Conservation (phyloP, 805 yeast genomes). For the Starmerella powellii region DNA sequence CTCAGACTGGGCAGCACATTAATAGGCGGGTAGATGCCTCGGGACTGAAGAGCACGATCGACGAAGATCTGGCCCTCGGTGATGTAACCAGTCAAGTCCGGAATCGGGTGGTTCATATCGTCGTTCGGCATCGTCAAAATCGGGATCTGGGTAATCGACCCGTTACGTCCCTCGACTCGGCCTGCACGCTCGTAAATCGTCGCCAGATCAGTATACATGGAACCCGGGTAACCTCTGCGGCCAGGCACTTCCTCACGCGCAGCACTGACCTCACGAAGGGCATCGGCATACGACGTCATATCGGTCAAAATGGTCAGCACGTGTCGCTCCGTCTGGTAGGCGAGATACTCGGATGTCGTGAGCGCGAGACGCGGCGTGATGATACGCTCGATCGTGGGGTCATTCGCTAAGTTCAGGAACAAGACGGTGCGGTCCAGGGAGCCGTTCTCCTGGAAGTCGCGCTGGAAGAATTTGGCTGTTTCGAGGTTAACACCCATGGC, state of each 20-base stretch:
- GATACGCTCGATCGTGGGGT: constrained; percentile 98
- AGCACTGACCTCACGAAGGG: constrained; percentile 98
- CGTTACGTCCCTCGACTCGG: constrained; percentile 98
- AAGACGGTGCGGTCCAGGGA: constrained; percentile 94
- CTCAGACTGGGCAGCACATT: constrained; percentile 95
- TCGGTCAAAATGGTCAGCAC: constrained; percentile 95
- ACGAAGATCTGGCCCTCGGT: constrained; percentile 98
- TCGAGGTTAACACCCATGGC: constrained; percentile 99
- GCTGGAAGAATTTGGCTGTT: constrained; percentile 96
- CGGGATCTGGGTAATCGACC: constrained; percentile 98
- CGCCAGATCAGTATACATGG: constrained; percentile 98
- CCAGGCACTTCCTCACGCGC: constrained; percentile 99
- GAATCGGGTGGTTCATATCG: constrained; percentile 99
- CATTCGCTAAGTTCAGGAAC: constrained; percentile 95
- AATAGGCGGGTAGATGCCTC: constrained; percentile 98
- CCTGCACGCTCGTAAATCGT: constrained; percentile 99
- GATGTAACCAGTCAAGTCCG: constrained; percentile 98
- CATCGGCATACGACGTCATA: constrained; percentile 99
- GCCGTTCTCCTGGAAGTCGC: constrained; percentile 98
- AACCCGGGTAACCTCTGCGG: constrained; percentile 99
- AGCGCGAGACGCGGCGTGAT: constrained; percentile 98
- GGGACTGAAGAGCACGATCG: constrained; percentile 90
- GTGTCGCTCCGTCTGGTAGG: constrained; percentile 98
- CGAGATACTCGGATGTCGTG: constrained; percentile 96
- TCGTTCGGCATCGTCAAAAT: constrained; percentile 99